phyloP scores from a whole-genome alignment of 371 early-diverging fungal genomes.

The Ordospora pajunii region DNA sequence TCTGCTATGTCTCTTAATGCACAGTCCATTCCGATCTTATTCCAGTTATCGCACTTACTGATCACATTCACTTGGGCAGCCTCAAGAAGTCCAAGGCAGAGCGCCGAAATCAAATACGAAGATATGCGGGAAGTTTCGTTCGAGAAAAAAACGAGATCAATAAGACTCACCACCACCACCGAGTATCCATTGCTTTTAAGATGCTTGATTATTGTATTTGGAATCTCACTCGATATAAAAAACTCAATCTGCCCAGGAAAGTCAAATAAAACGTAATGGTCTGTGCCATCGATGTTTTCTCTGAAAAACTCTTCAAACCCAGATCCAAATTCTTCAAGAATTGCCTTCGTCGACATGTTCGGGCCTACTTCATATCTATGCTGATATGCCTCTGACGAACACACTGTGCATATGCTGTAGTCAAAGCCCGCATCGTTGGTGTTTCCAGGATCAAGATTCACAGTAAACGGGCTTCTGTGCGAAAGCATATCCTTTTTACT shows the following conservation, averaged over 20 bases:
- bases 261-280: constrained; percentile 37
- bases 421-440: constrained; percentile 4
- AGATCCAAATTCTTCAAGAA: constrained; percentile 18
- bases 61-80: constrained; percentile 35
- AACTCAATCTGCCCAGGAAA: constrained; percentile 51
- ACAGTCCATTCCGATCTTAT: neutral
- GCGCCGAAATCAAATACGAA: constrained; percentile 34
- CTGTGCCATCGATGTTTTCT: constrained; percentile 12
- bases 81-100: constrained; percentile 27
- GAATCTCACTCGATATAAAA: constrained; percentile 17
- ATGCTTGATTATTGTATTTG: neutral
- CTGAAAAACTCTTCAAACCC: constrained; percentile 19
- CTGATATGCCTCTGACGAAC: constrained; percentile 8
- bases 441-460: constrained; percentile 51
- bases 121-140: constrained; percentile 11
- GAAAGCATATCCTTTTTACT: constrained; percentile 14
- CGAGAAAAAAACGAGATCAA: constrained; percentile 37
- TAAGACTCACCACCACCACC: constrained; percentile 27
- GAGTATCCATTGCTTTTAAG: constrained; percentile 18
- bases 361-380: constrained; percentile 31
- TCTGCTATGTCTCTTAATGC: neutral
- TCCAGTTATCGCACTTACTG: constrained; percentile 42
- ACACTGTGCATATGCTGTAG: constrained; percentile 4
- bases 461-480: constrained; percentile 22
- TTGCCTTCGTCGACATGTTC: constrained; percentile 33